phyloP scores from a whole-genome alignment of 148 eudicot genomes.

The Camellia sinensis region DNA sequence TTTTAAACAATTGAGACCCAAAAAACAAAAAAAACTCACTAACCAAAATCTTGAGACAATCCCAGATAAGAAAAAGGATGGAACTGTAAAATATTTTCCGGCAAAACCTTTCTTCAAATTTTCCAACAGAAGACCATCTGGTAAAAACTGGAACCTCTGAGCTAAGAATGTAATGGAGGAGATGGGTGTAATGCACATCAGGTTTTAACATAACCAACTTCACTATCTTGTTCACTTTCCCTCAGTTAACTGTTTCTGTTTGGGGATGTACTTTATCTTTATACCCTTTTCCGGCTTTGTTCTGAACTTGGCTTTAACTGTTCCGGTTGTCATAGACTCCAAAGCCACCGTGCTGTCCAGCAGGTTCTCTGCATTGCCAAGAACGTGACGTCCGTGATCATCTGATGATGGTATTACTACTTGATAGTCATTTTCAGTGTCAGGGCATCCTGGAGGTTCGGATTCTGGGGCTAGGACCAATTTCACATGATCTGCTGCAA shows the following conservation, averaged over 20 bases:
- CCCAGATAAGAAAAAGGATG: conserved; percentile 10
- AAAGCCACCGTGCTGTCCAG: conserved; percentile 9
- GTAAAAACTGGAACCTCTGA: conserved; percentile 46
- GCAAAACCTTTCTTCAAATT: conserved; percentile 35
- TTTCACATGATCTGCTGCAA: conserved; percentile 57
- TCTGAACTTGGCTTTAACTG: conserved; percentile 37
- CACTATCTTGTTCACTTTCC: conserved; percentile 14
- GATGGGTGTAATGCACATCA: conserved; percentile 37
- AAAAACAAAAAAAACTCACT: neutral
- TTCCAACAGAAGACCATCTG: conserved; percentile 45
- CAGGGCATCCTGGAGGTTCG: conserved; percentile 30
- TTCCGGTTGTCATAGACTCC: conserved; percentile 23
- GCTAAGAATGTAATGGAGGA: conserved; percentile 26
- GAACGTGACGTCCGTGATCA: conserved; percentile 14
- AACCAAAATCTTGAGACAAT: conserved; percentile 11
- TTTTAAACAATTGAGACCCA: neutral
- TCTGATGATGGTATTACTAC: conserved; percentile 23
- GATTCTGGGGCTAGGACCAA: conserved; percentile 44
- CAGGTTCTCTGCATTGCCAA: conserved; percentile 31
- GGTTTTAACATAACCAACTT: conserved; percentile 24
- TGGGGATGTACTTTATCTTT: conserved; percentile 56
- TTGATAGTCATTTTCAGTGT: conserved; percentile 24
- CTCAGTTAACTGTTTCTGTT: conserved; percentile 33
- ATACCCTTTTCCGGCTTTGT: conserved; percentile 39
- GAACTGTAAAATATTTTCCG: neutral